Evolutionary conservation across 208 protist genomes (phyloP).

Genomic region (Acanthamoeba healyi): DNA sequence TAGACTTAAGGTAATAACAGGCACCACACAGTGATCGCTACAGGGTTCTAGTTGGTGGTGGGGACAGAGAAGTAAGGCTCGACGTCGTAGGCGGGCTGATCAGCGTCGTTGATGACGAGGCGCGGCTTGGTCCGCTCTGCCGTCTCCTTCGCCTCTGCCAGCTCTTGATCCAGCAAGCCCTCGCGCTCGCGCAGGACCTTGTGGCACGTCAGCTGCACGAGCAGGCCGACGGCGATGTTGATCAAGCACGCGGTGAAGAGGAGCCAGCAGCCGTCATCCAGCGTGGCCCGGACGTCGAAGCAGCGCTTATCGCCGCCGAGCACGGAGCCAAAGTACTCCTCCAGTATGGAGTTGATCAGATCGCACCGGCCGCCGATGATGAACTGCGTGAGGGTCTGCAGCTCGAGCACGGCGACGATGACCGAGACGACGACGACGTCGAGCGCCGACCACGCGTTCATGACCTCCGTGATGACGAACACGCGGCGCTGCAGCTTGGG

Average conservation of each 20-base stretch:
- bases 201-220: constrained; percentile 2
- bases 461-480: constrained; percentile 84
- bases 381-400: constrained; percentile 81
- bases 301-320: background rate
- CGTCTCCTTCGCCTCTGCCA: background rate
- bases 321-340: background rate
- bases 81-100: background rate
- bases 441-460: constrained; percentile 93
- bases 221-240: background rate
- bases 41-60: too few species aligned
- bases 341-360: background rate
- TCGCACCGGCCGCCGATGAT: constrained; percentile 80
- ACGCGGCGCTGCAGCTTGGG: constrained; percentile 53
- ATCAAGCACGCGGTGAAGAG: background rate
- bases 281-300: background rate
- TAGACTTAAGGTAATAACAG: too few species aligned
- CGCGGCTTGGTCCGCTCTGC: too few species aligned
- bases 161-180: background rate
- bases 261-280: background rate
- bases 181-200: constrained; percentile 67
- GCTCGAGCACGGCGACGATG: constrained; percentile 84
- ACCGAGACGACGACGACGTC: constrained; percentile 87
- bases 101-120: background rate
- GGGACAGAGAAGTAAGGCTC: background rate
- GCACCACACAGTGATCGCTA: too few species aligned